Evolutionary conservation across 23 red algal species (phyloP), one percentile per base, ranked within the genome.

Genomic region (Gracilariopsis chorda): DNA sequence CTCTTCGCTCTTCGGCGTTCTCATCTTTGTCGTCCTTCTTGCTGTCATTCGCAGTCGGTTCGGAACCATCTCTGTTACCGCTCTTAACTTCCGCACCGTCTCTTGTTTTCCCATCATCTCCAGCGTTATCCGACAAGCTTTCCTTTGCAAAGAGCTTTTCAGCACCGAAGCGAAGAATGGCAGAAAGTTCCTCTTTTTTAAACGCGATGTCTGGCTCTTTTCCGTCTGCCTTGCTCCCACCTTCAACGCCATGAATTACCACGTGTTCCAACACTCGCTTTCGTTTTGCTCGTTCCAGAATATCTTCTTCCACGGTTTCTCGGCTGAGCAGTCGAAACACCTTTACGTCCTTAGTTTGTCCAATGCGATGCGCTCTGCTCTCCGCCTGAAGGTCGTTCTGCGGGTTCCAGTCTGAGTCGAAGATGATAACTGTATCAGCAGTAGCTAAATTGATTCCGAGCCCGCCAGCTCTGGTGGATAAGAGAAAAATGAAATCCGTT

Each of bases 291-390:
- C 95, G 68, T 61, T 98, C 95, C 11, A 98, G 55, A 47, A 98
- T 98, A 62, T 98, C 95, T 88, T 98, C 95, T 42, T 98, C 95
- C 24, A 98, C 95, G 17, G 95, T 98, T n/a, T 94, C 92, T 49
- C 82, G 62, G 56, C 78, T 91, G 25, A 98, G 36, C n/a, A 98
- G 53, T 16, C 95, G 95, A 79, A 98, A 94, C 32, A 98, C 95
- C 34, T 94, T 93, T 23, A 98, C 95, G 43, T 98, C 95, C 73
- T 93, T 93, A n/a, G 77, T 98, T 74, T 98, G 95, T 39, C 95
- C 95, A 58, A 98, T 98, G 39, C 95, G 95, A 64, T 98, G 95
- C 20, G 95, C 95, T 52, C 95, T 70, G 32, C 86, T 92, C 51
- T 98, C 95, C 12, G 95, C 95, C 48, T 98, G 95, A 25, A 98